These are phyloP conservation scores for Jasminum sambac DNA, from an alignment of 257 asterid genomes.

Conservation along the genomic window DNA sequence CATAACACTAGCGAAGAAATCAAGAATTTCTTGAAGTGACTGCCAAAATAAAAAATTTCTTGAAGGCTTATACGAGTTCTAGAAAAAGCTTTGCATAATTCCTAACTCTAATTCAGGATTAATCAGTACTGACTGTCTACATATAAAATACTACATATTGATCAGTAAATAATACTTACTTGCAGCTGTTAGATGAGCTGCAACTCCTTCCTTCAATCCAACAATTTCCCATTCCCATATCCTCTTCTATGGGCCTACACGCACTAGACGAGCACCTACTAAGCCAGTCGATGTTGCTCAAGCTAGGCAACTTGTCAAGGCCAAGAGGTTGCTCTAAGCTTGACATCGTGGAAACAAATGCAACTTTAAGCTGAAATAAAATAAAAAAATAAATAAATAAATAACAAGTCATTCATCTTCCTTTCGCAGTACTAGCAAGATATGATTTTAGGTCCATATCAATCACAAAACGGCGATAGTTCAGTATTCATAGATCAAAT, in stretches of 20 bases:
- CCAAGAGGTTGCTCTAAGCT: constrained; percentile 95
- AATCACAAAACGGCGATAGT: background rate
- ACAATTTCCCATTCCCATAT: constrained; percentile 68
- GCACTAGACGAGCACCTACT: constrained; percentile 68
- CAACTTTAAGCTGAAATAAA: constrained; percentile 30
- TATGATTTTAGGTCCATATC: background rate
- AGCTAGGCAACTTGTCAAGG: constrained; percentile 79
- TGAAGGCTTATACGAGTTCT: too few species aligned
- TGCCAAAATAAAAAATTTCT: background rate
- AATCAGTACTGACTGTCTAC: too few species aligned
- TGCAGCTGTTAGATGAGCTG: constrained; percentile 82
- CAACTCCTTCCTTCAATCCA: constrained; percentile 93
- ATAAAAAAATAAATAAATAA: too few species aligned
- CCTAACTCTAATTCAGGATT: too few species aligned
- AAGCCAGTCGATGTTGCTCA: constrained; percentile 68
- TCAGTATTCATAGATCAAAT: background rate
- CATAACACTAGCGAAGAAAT: background rate
- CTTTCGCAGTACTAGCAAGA: constrained; percentile 6
- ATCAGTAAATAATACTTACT: constrained; percentile 38
- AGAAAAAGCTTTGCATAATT: too few species aligned
- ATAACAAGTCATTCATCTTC: constrained; percentile 22
- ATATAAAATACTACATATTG: too few species aligned
- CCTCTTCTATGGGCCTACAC: constrained; percentile 73
- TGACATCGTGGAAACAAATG: constrained; percentile 57
- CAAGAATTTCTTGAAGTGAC: background rate